These are phyloP conservation scores for Ceratocystis papillata DNA, from an alignment of 2,329 filamentous ascomycete genomes.

Conservation along the genomic window DNA sequence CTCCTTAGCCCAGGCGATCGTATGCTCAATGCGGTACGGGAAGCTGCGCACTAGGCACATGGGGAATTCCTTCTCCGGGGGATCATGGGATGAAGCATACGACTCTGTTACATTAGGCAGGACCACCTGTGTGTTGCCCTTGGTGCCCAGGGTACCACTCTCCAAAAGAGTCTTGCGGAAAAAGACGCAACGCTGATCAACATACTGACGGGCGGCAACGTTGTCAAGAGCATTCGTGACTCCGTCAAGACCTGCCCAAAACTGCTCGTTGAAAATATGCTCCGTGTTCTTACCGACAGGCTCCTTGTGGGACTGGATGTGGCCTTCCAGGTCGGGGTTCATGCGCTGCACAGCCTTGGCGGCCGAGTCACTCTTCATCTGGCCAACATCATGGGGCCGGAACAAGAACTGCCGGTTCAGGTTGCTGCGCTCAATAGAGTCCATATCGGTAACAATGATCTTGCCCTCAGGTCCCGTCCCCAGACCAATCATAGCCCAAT, in stretches of 20 bases:
- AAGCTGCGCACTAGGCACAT: constrained; percentile 98
- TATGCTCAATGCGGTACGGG: constrained; percentile 97
- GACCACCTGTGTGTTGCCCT: constrained; percentile 96
- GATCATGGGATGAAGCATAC: constrained; percentile 89
- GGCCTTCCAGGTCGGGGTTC: constrained; percentile 84
- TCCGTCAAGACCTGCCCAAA: constrained; percentile 78
- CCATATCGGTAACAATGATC: constrained; percentile 93
- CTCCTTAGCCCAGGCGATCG: constrained; percentile 95
- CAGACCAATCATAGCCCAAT: constrained; percentile 98
- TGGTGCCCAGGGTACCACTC: constrained; percentile 95
- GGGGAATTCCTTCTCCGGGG: constrained; percentile 95
- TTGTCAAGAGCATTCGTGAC: constrained; percentile 98
- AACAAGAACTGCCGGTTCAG: constrained; percentile 96
- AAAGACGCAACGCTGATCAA: constrained; percentile 92
- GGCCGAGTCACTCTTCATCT: constrained; percentile 93
- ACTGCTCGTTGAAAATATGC: constrained; percentile 83
- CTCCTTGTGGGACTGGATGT: constrained; percentile 78
- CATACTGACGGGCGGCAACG: constrained; percentile 90
- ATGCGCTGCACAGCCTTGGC: constrained; percentile 81
- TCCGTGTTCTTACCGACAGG: constrained; percentile 87
- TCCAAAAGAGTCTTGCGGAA: constrained; percentile 95
- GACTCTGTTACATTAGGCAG: constrained; percentile 87
- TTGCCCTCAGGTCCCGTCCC: constrained; percentile 78
- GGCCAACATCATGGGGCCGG: constrained; percentile 82
- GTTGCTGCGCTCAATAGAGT: constrained; percentile 98